Evolutionary conservation across 192 early-diverging fungal species (phyloP).

Genomic region (Podila epicladia): DNA sequence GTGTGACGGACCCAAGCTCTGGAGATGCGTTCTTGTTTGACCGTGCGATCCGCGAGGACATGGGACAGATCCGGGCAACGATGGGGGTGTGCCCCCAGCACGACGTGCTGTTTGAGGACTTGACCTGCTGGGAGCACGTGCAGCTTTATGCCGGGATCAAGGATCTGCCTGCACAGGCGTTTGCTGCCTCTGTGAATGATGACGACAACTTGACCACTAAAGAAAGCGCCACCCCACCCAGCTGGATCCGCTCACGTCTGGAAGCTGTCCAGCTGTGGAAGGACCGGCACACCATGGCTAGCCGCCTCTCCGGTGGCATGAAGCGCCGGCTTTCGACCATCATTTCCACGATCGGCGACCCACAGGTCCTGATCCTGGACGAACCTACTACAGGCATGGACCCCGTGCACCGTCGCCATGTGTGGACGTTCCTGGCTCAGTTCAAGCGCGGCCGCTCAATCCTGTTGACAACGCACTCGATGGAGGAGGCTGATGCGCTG

Average conservation of each 20-base stretch:
- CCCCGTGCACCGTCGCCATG: conserved; percentile 81
- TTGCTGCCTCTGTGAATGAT: conserved; percentile 3
- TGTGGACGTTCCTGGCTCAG: conserved; percentile 80
- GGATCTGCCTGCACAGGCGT: conserved; percentile 59
- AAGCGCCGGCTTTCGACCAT: conserved; percentile 76
- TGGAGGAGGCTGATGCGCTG: conserved; percentile 76
- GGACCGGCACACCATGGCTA: conserved; percentile 68
- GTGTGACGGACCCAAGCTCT: conserved; percentile 66
- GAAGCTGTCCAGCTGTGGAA: conserved; percentile 74
- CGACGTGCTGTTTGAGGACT: conserved; percentile 79
- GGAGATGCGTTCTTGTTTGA: conserved; percentile 77
- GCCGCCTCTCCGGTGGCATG: conserved; percentile 79
- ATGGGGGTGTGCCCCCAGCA: conserved; percentile 85
- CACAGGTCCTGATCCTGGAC: conserved; percentile 63
- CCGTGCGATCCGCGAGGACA: conserved; percentile 59
- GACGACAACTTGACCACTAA: conserved; percentile 54
- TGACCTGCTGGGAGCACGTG: conserved; percentile 80
- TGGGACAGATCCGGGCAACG: conserved; percentile 67
- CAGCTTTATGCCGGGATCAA: conserved; percentile 83
- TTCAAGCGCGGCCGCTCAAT: conserved; percentile 79
- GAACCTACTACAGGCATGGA: conserved; percentile 78
- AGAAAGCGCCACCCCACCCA: conserved; percentile 53
- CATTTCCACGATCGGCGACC: conserved; percentile 80
- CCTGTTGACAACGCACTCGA: conserved; percentile 77
- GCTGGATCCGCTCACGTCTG: conserved; percentile 57